Percentiles rank a stretch among this genome's conserved stretches.
Evolutionary conservation across 2,329 filamentous ascomycete genomes (phyloP).

Genomic region (Rhynchosporium agropyri): DNA sequence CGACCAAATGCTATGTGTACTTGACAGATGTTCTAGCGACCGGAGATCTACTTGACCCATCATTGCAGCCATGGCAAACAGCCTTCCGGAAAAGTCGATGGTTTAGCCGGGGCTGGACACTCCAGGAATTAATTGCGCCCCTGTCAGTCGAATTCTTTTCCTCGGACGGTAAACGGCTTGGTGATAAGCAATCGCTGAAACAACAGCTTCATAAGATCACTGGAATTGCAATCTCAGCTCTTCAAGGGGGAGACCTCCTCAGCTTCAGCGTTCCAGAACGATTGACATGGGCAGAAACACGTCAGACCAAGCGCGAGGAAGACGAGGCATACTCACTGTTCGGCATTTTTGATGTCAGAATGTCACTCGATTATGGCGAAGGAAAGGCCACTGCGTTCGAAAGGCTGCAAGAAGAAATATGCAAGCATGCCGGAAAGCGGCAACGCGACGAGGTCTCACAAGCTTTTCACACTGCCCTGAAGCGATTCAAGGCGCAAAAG

Average conservation of each 20-base stretch:
- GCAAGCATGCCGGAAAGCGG: constrained; percentile 23
- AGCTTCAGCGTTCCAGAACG: constrained; percentile 39
- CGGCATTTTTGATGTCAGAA: constrained; percentile 49
- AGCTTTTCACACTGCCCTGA: constrained; percentile 15
- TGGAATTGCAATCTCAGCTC: constrained; percentile 19
- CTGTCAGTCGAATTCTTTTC: constrained; percentile 30
- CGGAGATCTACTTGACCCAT: constrained; percentile 9
- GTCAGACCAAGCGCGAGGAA: constrained; percentile 45
- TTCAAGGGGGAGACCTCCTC: constrained; percentile 23
- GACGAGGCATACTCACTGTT: constrained; percentile 47
- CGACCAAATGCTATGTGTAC: constrained; percentile 29
- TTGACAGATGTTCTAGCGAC: constrained; percentile 16
- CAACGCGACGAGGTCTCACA: constrained; percentile 25
- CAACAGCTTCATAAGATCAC: constrained; percentile 25
- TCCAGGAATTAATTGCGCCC: constrained; percentile 33
- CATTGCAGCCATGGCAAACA: constrained; percentile 22
- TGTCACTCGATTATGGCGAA: constrained; percentile 49
- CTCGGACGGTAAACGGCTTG: constrained; percentile 20
- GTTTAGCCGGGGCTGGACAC: constrained; percentile 35
- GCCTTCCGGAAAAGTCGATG: constrained; percentile 28
- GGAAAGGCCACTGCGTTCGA: constrained; percentile 40
- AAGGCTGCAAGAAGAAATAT: constrained; percentile 44
- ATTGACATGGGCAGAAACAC: constrained; percentile 43
- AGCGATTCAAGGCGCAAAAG: constrained; percentile 24
- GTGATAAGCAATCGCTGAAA: constrained; percentile 25